Evolutionary conservation across 495 filamentous ascomycete species (phyloP).

Genomic region (Cercophora newfieldiana): DNA sequence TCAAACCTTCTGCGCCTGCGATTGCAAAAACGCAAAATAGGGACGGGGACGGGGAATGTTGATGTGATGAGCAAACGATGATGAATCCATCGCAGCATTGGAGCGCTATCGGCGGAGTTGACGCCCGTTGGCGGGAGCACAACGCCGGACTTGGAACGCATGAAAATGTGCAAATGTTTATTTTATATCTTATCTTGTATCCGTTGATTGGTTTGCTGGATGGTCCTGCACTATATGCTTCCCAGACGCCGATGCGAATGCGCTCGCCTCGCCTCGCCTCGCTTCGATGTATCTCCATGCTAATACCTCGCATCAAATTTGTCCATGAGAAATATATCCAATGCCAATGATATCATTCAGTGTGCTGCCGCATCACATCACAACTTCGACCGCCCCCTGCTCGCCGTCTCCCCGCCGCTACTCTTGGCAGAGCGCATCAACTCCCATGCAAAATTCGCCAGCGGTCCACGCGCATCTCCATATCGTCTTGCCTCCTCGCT

Average conservation of each 20-base stretch:
- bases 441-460: slow-evolving; percentile 76
- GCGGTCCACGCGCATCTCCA: slow-evolving; percentile 59
- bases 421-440: slow-evolving; percentile 40
- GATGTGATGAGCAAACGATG: too few relatives aligned
- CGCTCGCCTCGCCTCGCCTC: not conserved
- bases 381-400: slow-evolving; percentile 18
- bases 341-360: not conserved
- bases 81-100: too few relatives aligned
- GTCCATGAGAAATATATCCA: not conserved
- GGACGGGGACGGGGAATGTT: too few relatives aligned
- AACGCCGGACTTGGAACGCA: too few relatives aligned
- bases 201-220: not conserved
- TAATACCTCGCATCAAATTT: not conserved
- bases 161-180: not conserved
- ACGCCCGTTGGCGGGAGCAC: too few relatives aligned
- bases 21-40: too few relatives aligned
- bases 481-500: slow-evolving; percentile 77
- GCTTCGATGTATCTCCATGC: not conserved
- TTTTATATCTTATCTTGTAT: not conserved
- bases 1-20: too few relatives aligned
- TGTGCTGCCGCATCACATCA: not conserved
- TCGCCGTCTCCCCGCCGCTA: slow-evolving; percentile 10
- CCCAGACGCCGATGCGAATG: not conserved
- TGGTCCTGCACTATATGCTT: not conserved
- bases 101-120: too few relatives aligned